Evolutionary conservation across 2,329 filamentous ascomycete genomes (phyloP).

Genomic region (Talaromyces rugulosus): DNA sequence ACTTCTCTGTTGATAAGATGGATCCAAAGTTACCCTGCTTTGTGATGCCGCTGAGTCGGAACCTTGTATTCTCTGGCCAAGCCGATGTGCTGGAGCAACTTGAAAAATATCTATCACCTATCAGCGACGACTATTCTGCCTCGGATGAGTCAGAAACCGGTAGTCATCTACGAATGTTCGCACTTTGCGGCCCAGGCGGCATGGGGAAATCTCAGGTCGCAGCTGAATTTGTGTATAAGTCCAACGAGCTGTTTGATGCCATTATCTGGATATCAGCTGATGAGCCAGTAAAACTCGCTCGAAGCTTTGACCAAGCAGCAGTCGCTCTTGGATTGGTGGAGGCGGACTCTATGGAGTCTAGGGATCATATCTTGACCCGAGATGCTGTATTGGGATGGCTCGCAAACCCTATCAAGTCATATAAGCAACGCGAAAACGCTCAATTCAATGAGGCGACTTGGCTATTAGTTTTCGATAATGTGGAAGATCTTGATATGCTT

Average conservation of each 20-base stretch:
- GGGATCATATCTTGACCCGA: slow-evolving; percentile 18
- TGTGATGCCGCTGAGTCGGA: neutral
- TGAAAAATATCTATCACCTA: neutral
- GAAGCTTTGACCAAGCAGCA: slow-evolving; percentile 21
- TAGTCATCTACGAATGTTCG: slow-evolving; percentile 13
- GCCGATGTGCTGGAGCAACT: neutral
- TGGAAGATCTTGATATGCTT: neutral
- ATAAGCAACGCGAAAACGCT: neutral
- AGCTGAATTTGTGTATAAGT: slow-evolving; percentile 19
- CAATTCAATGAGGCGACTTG: neutral
- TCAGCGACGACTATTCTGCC: neutral
- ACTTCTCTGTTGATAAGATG: slow-evolving; percentile 1
- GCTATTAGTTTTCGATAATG: slow-evolving; percentile 5
- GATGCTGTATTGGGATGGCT: slow-evolving; percentile 24
- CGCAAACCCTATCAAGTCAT: slow-evolving; percentile 8
- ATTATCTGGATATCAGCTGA: slow-evolving; percentile 30
- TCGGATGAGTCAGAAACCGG: neutral
- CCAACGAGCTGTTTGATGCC: slow-evolving; percentile 23
- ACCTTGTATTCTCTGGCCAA: neutral
- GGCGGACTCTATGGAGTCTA: slow-evolving; percentile 14
- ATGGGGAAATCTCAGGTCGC: slow-evolving; percentile 28
- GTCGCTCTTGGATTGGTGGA: slow-evolving; percentile 22
- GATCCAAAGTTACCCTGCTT: slow-evolving; percentile 2
- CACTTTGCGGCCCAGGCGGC: slow-evolving; percentile 21
- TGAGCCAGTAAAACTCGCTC: slow-evolving; percentile 21